Evolutionary conservation across 1,139 yeast species (phyloP), one percentile per base, ranked within the genome.

Genomic region (Pichia sorboxylosa): DNA sequence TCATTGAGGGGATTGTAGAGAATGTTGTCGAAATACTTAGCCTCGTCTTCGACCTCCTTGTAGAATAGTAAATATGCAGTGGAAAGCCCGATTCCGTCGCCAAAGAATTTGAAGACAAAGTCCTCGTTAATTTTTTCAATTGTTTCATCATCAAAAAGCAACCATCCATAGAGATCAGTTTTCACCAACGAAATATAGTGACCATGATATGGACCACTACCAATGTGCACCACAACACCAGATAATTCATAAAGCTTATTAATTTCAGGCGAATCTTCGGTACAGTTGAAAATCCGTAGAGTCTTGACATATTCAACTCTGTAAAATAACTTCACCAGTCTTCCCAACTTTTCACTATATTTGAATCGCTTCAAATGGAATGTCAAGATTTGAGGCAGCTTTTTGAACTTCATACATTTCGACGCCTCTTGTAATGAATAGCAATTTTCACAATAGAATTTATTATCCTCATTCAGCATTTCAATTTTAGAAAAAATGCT

Each of bases 181-280:
- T 85, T 85, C 42, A 93, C 80, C 8, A 90, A 61, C 0, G 94
- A 72, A 11, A 90, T 87, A 50, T 90, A 90, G 54, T 90, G 98
- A 0, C 98, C 98, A 57, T 87, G 96, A 63, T 85, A 85, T 2
- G 97, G 96, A 0, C 97, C 97, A 3, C 96, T 94, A 4, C 98
- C 98, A 47, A 90, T 78, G 50, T 90, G 98, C 15, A 90, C 85
- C 16, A 90, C 92, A 27, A 87, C 75, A 0, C 92, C 85, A 41
- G 76, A 79, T 33, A 90, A 60, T 46, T 85, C 95, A 49, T 85
- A 90, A 19, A 78, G 64, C 44, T 69, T 73, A 40, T 69, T 73
- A 10, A 47, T 46, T 13, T 42, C 47, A 17, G 43, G 44, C 1
- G 58, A 40, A 40, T 72, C 73, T 33, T 65, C 74, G 1, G 87